phyloP scores from a whole-genome alignment of 805 yeast species.

The Wickerhamiella spandovensis region DNA sequence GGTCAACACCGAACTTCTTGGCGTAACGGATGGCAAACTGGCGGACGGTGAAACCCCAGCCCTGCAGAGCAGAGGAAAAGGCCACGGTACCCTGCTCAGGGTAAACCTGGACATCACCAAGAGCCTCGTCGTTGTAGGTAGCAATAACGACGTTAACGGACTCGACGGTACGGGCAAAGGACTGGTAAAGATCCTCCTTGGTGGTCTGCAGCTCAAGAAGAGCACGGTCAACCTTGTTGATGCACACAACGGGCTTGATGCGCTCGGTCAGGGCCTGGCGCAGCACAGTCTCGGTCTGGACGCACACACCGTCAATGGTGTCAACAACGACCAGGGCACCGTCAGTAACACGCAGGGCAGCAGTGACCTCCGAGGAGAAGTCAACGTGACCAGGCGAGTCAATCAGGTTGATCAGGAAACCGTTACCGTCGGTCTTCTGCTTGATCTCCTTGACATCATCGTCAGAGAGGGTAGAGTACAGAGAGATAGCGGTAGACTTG shows the following conservation, averaged over 20 bases:
- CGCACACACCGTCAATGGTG: constrained; percentile 99
- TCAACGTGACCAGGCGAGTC: constrained; percentile 99
- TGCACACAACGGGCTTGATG: constrained; percentile 95
- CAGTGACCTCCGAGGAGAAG: constrained; percentile 99
- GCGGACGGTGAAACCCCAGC: constrained; percentile 99
- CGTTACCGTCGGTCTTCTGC: constrained; percentile 85
- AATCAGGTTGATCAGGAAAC: constrained; percentile 93
- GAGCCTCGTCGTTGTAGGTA: constrained; percentile 76
- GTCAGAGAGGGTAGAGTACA: constrained; percentile 75
- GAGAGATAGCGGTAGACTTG: constrained; percentile 96
- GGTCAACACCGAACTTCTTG: constrained; percentile 99
- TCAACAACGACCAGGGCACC: constrained; percentile 99
- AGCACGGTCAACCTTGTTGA: constrained; percentile 99
- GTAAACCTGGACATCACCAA: constrained; percentile 97
- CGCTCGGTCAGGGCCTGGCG: constrained; percentile 99
- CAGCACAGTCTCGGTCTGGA: constrained; percentile 98
- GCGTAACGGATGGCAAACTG: constrained; percentile 97
- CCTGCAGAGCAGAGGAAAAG: constrained; percentile 99
- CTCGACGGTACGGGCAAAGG: constrained; percentile 97
- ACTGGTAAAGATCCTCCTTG: constrained; percentile 97
- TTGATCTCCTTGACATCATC: constrained; percentile 79
- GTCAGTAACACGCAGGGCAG: constrained; percentile 98
- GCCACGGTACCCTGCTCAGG: constrained; percentile 99
- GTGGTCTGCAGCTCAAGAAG: constrained; percentile 95
- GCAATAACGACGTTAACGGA: constrained; percentile 97